Evolutionary conservation across 2,329 filamentous ascomycete genomes (phyloP), one percentile per base, ranked within the genome.

Genomic region (Apiospora sp.): DNA sequence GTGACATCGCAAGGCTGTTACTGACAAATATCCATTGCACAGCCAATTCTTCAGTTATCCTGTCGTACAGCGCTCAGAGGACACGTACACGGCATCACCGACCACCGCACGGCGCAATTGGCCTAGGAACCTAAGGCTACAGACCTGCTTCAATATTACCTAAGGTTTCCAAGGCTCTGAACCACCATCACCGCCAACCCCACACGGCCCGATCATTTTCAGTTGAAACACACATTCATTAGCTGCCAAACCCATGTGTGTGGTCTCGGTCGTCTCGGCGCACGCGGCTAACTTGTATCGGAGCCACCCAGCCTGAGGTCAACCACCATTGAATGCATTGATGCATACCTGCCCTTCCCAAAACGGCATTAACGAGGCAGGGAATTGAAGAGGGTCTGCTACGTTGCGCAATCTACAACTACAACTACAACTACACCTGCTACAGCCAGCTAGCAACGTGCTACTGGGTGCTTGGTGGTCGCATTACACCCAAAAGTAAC

Each of bases 201-300:
- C 58, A 64, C 58, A 64, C 58, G 58, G 58, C 58, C 58, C 58
- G 58, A 64, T 64, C 58, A n/a, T 41, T 64, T 64, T 41, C 58
- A 41, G 58, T 64, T 64, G 58, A 64, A 64, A 64, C 58, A 34
- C 58, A 34, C 54, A 64, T n/a, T 64, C n/a, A 64, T 64, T 41
- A 41, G 34, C 30, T 61, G 30, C 30, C 54, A 34, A 58, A 58
- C 51, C 27, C 27, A n/a, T 49, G 14, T 58, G 51, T 58, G 51
- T 34, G 54, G 27, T 30, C 16, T 61, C 30, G 51, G 51, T 61
- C 54, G 51, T 61, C 54, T 61, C 58, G 30, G 51, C 51, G 27
- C 51, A 13, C 51, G 14, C 51, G 34, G 58, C 34, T 64, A 58
- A 64, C 58, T 34, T 64, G 58, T 41, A 37, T 8, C 34, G 58